Base-by-base conservation (phyloP, 2,329 filamentous ascomycete species). In the Tolypocladium cylindrosporum region DNA sequence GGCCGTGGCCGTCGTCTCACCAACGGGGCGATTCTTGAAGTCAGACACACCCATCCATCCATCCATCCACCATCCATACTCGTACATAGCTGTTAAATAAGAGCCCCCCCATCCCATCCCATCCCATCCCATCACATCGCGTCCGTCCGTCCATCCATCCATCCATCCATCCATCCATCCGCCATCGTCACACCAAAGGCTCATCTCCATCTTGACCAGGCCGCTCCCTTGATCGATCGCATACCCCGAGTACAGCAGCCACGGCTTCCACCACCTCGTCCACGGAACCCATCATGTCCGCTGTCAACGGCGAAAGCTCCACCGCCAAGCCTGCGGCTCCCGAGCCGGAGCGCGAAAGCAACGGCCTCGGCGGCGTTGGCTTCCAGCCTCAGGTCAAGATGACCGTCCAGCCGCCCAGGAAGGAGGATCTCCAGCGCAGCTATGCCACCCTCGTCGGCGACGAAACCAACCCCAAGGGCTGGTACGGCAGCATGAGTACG, bases 401-500 rank as follows among this genome's bases (percentile, higher is more conserved):
- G 75, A 73, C 77, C 4, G 91, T 97, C 54, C 83, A 92, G 69
- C 92, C 90, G 27, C 90, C 93, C 19, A 84, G 85, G 60, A 81
- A 86, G 66, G 89, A 91, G 64, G 93, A 97, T 68, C 80, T 97
- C 13, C 91, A 96, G 75, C 86, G 86, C 58, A 89, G 83, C 69
- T 94, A 94, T 72, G 91, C 90, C 8, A 78, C 75, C 56, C 73
- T 83, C 56, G 77, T 85, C 58, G 82, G 79, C 63, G 81, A 84
- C 56, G 86, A 94, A 63, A 83, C 83, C 39, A 83, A 83, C 62
- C 81, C 84, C 55, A 85, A 92, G 71, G 89, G 90, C 69, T 97
- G 91, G 91, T 99, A 97, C 68, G 91, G 91, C 27, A 76, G 76
- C 60, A 90, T 97, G 86, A 91, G 87, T 90, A 78, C 65, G 86